Base-by-base conservation (phyloP, 2,329 filamentous ascomycete genomes). In the Exophiala phaeomuriformis region DNA sequence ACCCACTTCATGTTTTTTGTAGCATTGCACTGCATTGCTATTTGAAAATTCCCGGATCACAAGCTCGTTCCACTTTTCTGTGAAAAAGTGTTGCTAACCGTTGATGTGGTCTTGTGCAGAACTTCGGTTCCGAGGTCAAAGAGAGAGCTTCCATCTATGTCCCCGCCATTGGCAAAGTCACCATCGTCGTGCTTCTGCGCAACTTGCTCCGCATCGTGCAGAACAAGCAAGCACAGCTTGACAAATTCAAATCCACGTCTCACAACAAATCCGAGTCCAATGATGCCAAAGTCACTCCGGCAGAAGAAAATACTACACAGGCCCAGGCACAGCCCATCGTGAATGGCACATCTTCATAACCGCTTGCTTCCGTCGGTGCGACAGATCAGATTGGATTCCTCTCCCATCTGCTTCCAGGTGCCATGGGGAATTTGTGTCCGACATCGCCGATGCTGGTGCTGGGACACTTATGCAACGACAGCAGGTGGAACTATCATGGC, bases 141-240 rank as follows among this genome's bases (percentile, higher is more conserved):
- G 87, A 96, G 69, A 95, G 90, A 75, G 93, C 93, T 1, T 90
- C 89, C 3, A 95, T 98, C 65, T 98, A 96, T 65, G 90, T 97
- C 12, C 93, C 93, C 1, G 93, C 91, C 0, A 94, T 96, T 62
- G 93, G 93, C 64, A 98, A 97, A 75, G 91, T 97, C 45, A 98
- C 93, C 0, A 97, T 97, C 68, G 88, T 91, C 10, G 84, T 96
- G 33, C 73, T 98, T 54, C 75, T 97, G 65, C 79, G 93, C 52
- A 98, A 98, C 67, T 73, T 97, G 35, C 78, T 97, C 66, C 88
- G 93, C 73, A 73, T 75, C 57, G 70, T 71, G 46, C 71, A 74
- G 58, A 74, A 73, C 64, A 68, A 66, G 52, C 65, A 67, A 51
- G 45, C 68, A 9, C 54, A 47, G 19, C 5, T 46, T 8, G 47